These are phyloP conservation scores for Solanum hybrid DNA, from an alignment of 305 asterid genomes.

Conservation along the genomic window DNA sequence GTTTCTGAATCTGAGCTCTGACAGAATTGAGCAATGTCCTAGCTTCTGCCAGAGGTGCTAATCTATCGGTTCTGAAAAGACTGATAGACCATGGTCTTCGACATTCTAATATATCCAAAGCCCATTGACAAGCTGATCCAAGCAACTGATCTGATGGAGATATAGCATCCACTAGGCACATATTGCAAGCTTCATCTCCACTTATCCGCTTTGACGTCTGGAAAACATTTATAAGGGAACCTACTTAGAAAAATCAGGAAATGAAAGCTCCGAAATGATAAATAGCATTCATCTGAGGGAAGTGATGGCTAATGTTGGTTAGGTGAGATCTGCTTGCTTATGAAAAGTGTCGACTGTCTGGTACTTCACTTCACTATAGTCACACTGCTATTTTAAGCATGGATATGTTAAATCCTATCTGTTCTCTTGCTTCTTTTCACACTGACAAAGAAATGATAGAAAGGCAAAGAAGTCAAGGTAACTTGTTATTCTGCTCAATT, in stretches of 20 bases:
- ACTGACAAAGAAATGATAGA: neutral
- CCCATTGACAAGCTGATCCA: conserved; percentile 74
- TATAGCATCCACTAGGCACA: conserved; percentile 88
- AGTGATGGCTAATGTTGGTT: neutral
- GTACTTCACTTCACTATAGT: neutral
- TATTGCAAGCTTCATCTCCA: conserved; percentile 74
- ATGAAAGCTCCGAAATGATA: neutral
- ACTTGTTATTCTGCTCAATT: neutral
- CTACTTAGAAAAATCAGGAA: neutral
- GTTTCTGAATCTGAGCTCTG: conserved; percentile 73
- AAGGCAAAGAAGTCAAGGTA: neutral
- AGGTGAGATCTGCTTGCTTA: neutral
- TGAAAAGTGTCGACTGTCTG: neutral
- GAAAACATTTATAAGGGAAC: conserved; percentile 11
- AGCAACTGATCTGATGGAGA: conserved; percentile 59
- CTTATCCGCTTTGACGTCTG: conserved; percentile 85
- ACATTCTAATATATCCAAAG: conserved; percentile 67
- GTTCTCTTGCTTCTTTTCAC: neutral
- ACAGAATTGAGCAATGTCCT: conserved; percentile 83
- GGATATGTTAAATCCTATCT: neutral
- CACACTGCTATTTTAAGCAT: neutral
- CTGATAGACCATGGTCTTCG: conserved; percentile 74
- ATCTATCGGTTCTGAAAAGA: conserved; percentile 69
- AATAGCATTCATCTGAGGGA: neutral
- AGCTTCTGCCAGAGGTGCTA: conserved; percentile 86